Conservation (phyloP, 306 rosid genomes). For the Lathyrus aphaca region DNA sequence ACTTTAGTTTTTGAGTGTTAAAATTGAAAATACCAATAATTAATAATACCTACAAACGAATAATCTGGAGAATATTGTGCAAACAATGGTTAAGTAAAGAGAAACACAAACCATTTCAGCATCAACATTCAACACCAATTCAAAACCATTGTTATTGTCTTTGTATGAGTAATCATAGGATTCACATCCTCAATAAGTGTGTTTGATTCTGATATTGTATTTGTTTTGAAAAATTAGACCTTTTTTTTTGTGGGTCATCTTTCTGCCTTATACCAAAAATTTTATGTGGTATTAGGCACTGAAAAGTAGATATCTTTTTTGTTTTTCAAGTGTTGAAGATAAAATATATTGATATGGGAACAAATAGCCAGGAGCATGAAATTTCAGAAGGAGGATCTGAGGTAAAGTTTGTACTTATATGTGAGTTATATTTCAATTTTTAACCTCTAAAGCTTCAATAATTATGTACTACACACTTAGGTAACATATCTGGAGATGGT, state of each 20-base stretch:
- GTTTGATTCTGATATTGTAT: slow-evolving; percentile 25
- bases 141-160: slow-evolving; percentile 40
- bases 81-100: slow-evolving; percentile 35
- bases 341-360: slow-evolving; percentile 53
- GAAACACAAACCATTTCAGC: slow-evolving; percentile 32
- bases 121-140: slow-evolving; percentile 35
- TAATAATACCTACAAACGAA: slow-evolving; percentile 14
- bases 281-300: slow-evolving; percentile 15
- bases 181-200: slow-evolving; percentile 29
- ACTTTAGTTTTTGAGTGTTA: slow-evolving; percentile 30
- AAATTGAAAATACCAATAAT: slow-evolving; percentile 28
- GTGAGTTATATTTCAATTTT: not conserved
- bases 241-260: not conserved
- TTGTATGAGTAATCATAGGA: slow-evolving; percentile 35
- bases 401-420: slow-evolving; percentile 44
- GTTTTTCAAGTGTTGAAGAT: slow-evolving; percentile 42
- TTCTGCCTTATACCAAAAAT: slow-evolving; percentile 24
- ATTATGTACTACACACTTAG: slow-evolving; percentile 23
- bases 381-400: slow-evolving; percentile 53
- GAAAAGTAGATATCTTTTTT: slow-evolving; percentile 14
- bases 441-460: slow-evolving; percentile 20
- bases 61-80: slow-evolving; percentile 19
- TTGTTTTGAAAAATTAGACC: slow-evolving; percentile 19
- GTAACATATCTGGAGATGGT: slow-evolving; percentile 47
- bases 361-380: slow-evolving; percentile 58